Evolutionary conservation across 2,329 filamentous ascomycete species (phyloP), one percentile per base, ranked within the genome.

Genomic region (Neofusicoccum cordaticola): DNA sequence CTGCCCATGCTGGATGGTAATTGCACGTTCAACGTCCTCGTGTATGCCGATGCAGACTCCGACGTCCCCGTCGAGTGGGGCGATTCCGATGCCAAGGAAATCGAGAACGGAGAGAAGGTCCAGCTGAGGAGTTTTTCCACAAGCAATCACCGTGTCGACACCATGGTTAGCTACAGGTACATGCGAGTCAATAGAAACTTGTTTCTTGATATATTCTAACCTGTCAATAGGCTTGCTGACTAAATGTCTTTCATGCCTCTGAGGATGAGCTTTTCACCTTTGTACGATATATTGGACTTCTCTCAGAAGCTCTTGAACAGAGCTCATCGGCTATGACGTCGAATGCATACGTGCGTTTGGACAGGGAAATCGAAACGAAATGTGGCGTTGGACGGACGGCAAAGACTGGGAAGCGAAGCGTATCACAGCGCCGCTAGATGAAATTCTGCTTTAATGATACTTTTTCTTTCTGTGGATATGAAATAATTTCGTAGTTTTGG

Each of bases 21-120:
- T 77, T 99, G 94, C 83, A 98, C 95, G 11, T 99, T 99, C 84
- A 99, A 99, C 74, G 94, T 99, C 53, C 85, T 99, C 45, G 95
- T 99, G 3, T 99, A 99, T 75, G 95, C 95, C 61, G 94, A 99
- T 75, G 93, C 93, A 17, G 93, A 98, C 78, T 95, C 91, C 65
- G 94, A 98, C 53, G 95, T 99, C 13, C 95, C 95, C 3, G 89
- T 99, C 65, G 95, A 99, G 78, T 99, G 95, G 95, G 95, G 95
- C 52, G 95, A 99, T 80, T 97, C 92, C 70, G 95, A 98, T 78
- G 93, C 94, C 63, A 97, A 97, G 81, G 95, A 99, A 82, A 97
- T 99, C 70, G 84, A 89, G 75, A 91, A 95, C 71, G 94, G 92
- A 47, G 95, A 99, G 82, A 93, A 95, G 75, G 95, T 99, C 35